Percentiles rank a stretch among this genome's conserved stretches.
Conservation (phyloP, 2,329 filamentous ascomycete genomes). For the Fusarium hainanense region DNA sequence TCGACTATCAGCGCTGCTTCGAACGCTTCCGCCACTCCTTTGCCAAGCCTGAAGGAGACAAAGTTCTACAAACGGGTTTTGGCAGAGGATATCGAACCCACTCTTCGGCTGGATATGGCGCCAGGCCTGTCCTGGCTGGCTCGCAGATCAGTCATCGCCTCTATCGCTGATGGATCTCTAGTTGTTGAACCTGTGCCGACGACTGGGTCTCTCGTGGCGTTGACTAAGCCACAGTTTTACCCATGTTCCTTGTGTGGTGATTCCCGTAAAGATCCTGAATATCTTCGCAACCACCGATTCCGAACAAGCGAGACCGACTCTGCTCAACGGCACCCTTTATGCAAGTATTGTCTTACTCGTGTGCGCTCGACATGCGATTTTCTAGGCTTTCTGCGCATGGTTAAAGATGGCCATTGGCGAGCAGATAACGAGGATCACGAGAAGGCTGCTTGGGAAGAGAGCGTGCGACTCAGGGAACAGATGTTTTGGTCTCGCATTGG, state of each 20-base stretch:
- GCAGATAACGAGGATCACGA: slow-evolving; percentile 86
- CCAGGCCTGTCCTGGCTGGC: slow-evolving; percentile 95
- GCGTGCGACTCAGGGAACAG: slow-evolving; percentile 85
- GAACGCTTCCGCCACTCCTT: slow-evolving; percentile 46
- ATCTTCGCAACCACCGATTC: slow-evolving; percentile 87
- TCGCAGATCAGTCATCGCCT: slow-evolving; percentile 82
- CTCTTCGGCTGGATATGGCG: slow-evolving; percentile 86
- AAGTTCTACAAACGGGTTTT: slow-evolving; percentile 94
- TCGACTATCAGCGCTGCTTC: slow-evolving; percentile 62
- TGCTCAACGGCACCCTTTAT: slow-evolving; percentile 89
- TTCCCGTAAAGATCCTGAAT: slow-evolving; percentile 73
- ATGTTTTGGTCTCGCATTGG: slow-evolving; percentile 98
- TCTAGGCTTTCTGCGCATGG: slow-evolving; percentile 87
- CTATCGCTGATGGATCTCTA: slow-evolving; percentile 85
- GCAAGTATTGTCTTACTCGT: slow-evolving; percentile 85
- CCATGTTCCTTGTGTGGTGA: slow-evolving; percentile 93
- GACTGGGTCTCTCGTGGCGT: slow-evolving; percentile 60
- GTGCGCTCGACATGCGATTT: slow-evolving; percentile 93
- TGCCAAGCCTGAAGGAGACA: slow-evolving; percentile 83
- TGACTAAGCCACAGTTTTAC: slow-evolving; percentile 66
- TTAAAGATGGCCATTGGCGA: slow-evolving; percentile 92
- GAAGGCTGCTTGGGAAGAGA: slow-evolving; percentile 93
- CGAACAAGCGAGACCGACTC: slow-evolving; percentile 87
- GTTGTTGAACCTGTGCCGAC: slow-evolving; percentile 88
- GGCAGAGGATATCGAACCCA: slow-evolving; percentile 93